phyloP scores from a whole-genome alignment of 257 asterid species.

The Solanum dulcamara region DNA sequence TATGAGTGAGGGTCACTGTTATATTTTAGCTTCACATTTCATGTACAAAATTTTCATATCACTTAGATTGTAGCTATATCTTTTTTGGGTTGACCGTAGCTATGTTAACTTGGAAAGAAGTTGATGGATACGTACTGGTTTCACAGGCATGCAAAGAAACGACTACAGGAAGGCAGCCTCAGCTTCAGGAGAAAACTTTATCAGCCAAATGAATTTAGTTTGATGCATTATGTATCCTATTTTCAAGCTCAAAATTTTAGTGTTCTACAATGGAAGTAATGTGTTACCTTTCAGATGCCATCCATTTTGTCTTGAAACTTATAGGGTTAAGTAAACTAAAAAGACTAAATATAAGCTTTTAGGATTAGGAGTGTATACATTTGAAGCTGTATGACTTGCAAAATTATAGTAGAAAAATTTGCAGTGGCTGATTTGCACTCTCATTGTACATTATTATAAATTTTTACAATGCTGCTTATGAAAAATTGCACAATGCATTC shows the following conservation, averaged over 20 bases:
- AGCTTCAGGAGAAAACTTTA: background rate
- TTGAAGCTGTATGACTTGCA: background rate
- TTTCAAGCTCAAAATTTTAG: background rate
- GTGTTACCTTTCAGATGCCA: background rate
- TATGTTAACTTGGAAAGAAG: background rate
- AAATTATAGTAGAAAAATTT: background rate
- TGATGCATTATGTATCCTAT: background rate
- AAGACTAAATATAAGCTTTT: background rate
- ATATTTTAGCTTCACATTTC: background rate
- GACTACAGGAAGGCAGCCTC: background rate
- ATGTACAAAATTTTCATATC: background rate
- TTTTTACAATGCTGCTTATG: background rate
- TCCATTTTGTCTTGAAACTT: background rate
- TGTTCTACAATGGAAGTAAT: background rate
- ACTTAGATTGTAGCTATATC: background rate
- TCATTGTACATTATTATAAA: background rate
- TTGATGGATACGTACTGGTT: background rate
- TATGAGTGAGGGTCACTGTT: background rate
- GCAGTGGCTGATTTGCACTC: background rate
- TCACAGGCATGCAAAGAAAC: background rate
- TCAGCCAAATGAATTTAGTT: background rate
- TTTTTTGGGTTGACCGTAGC: background rate
- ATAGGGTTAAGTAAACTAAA: background rate
- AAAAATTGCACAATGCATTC: background rate
- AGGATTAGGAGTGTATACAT: background rate